Evolutionary conservation across 129 eudicot genomes (phyloP), one percentile per base, ranked within the genome.

Genomic region (Erigeron canadensis): DNA sequence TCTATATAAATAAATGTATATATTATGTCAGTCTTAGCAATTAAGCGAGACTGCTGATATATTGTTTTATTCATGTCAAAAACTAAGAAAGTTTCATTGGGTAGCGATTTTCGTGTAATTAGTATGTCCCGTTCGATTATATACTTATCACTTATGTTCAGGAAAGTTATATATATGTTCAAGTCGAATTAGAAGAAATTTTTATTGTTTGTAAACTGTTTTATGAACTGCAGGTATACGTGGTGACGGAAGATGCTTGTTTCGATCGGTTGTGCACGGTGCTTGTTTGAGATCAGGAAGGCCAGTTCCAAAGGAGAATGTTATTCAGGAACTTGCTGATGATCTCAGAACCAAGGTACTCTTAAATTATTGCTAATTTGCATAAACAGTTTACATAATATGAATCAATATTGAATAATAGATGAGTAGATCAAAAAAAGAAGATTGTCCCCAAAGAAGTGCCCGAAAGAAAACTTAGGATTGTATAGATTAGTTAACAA

Each of bases 171-270:
- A 16, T 15, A 3, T 63, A 39, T 47, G 37, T 9, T 59, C 18
- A 15, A 51, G 47, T 28, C 48, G 10, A 15, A 4, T 28, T 46
- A 38, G 37, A 46, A 39, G 77, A 28, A 72, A 62, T 22, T 18
- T 53, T 63, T 66, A 43, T 42, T 22, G 72, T 42, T 70, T 63
- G 65, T 43, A 47, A 69, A 70, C 12, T 10, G 2, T 18, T 69
- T 18, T 45, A 42, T 58, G 39, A 54, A 45, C n/a, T n/a, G n/a
- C 81, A 88, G 97, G 97, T 43, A 84, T 91, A 79, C 87, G 87
- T 50, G 97, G 95, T 54, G 97, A 91, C 61, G 96, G 97, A 53
- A 87, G 97, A 74, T 91, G 97, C 75, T 75, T 91, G 84, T 91
- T 91, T 70, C 86, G 96, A 5, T 89, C 97, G 3, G 89, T 91